Evolutionary conservation across 805 yeast genomes (phyloP).

Genomic region (Yamadazyma olivae): DNA sequence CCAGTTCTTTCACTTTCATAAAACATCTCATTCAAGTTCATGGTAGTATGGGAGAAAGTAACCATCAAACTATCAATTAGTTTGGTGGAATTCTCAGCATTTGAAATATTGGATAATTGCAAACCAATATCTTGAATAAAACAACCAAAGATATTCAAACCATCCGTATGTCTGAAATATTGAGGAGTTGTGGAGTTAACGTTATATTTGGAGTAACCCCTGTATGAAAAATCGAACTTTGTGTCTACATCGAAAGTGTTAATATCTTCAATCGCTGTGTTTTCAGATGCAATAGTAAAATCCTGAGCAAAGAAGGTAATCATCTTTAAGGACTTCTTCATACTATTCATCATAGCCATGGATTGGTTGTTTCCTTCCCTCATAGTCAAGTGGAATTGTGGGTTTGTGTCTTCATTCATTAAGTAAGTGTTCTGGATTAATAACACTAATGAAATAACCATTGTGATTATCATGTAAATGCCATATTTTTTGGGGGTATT

Average conservation of each 20-base stretch:
- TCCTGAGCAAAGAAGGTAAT: slow-evolving; percentile 14
- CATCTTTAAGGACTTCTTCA: slow-evolving; percentile 10
- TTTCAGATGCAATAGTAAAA: slow-evolving; percentile 6
- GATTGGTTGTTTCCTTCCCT: slow-evolving; percentile 13
- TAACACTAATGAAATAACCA: slow-evolving; percentile 13
- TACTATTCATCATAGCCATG: slow-evolving; percentile 3
- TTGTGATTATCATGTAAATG: slow-evolving; percentile 3
- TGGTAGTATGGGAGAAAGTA: slow-evolving; percentile 30
- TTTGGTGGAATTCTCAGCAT: slow-evolving; percentile 14
- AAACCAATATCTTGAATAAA: slow-evolving; percentile 50
- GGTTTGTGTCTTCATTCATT: slow-evolving; percentile 1
- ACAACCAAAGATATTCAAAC: slow-evolving; percentile 46
- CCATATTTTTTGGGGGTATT: neutral
- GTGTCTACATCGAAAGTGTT: slow-evolving; percentile 45
- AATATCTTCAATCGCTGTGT: slow-evolving; percentile 21
- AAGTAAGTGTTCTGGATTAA: slow-evolving; percentile 15
- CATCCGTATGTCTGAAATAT: slow-evolving; percentile 18
- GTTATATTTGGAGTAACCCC: slow-evolving; percentile 49
- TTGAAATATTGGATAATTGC: slow-evolving; percentile 41
- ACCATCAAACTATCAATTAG: slow-evolving; percentile 40
- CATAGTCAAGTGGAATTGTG: slow-evolving; percentile 10
- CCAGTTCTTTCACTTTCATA: slow-evolving; percentile 11
- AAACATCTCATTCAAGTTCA: slow-evolving; percentile 13
- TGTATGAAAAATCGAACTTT: slow-evolving; percentile 40
- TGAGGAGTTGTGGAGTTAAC: neutral